Base-by-base conservation (phyloP, 345 rosid species). In the Rhodomyrtus tomentosa region DNA sequence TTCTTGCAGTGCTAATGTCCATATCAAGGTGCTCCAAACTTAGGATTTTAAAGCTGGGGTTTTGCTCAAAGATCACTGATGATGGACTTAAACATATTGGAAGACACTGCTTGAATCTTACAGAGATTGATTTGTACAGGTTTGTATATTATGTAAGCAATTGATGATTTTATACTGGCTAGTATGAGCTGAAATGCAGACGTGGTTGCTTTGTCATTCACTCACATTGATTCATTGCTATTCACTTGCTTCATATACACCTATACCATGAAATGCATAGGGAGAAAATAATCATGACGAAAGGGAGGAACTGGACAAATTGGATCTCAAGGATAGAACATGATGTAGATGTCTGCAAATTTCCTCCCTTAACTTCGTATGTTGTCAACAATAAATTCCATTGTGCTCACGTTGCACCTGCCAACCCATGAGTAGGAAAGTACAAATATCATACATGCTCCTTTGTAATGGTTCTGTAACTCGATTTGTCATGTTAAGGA, bases 41-140 rank as follows among this genome's bases (percentile, higher is more conserved):
- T 84, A 84, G 90, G 14, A 87, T 79, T 88, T 87, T 94, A 85
- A 94, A 94, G 81, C 84, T 94, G 55, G 96, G 93, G 49, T 84
- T 94, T 86, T 94, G 96, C 88, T 88, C 88, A 29, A 90, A 94
- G 84, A 87, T 94, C 54, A 91, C 91, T 21, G 92, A 92, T 38
- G 83, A 86, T 55, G 96, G 96, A 81, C 91, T 94, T 45, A 80
- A 90, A 72, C 85, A 87, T 82, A 86, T 93, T 72, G 94, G 94
- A 54, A 86, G 50, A 88, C 52, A 84, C 82, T 94, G 96, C 89
- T 83, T 90, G 22, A 89, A 92, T 85, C 94, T 94, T 58, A 49
- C 52, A 49, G 96, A 94, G 90, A 93, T 94, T 52, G 96, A 93
- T 84, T 85, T 94, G 62, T 94, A 94, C 91, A 90, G 94, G 96